A percentile compares a stretch with the other conserved stretches of the same genome.
Conservation (phyloP, 345 rosid genomes). For the Barbarea vulgaris region DNA sequence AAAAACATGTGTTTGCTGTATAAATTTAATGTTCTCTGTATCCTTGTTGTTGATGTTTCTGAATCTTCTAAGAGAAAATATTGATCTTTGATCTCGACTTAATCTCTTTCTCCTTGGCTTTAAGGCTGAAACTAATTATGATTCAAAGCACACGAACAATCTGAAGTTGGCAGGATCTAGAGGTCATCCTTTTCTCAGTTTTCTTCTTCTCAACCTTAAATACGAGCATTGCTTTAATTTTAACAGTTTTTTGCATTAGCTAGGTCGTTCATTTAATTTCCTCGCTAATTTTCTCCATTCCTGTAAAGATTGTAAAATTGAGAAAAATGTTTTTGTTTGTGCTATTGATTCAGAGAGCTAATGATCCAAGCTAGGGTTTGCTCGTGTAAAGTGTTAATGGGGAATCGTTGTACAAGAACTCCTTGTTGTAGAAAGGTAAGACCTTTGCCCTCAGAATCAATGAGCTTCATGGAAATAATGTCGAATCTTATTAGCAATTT, state of each 20-base stretch:
- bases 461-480: neutral
- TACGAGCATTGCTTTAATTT: neutral
- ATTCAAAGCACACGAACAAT: slow-evolving; percentile 4
- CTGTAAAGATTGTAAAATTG: neutral
- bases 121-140: slow-evolving; percentile 9
- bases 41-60: neutral
- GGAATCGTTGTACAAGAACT: slow-evolving; percentile 36
- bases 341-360: slow-evolving; percentile 37
- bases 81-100: slow-evolving; percentile 3
- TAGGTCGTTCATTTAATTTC: neutral
- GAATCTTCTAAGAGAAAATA: neutral
- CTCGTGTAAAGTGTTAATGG: slow-evolving; percentile 41
- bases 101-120: neutral
- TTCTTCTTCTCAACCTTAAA: neutral
- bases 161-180: slow-evolving; percentile 19
- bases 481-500: neutral
- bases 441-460: neutral
- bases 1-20: neutral
- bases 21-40: neutral
- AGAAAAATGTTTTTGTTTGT: slow-evolving; percentile 3
- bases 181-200: neutral
- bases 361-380: slow-evolving; percentile 29
- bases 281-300: neutral
- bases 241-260: neutral
- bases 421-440: slow-evolving; percentile 47